Percentiles rank a stretch among this genome's conserved stretches.
Conservation (phyloP, 345 rosid species). For the Salix udensis region DNA sequence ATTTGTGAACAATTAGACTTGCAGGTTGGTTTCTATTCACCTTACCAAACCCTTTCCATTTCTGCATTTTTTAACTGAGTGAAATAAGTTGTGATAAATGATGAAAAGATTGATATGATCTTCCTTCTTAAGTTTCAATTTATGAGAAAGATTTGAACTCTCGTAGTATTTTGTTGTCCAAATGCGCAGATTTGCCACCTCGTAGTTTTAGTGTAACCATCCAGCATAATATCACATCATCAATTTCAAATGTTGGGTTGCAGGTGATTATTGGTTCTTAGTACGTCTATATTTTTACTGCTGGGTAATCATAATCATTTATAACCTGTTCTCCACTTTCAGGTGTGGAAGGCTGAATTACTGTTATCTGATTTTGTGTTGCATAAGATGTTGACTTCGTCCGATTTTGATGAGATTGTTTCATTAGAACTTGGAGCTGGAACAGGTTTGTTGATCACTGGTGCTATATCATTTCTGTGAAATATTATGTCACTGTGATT, state of each 20-base stretch:
- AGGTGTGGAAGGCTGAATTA: constrained; percentile 92
- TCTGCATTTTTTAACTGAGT: not conserved
- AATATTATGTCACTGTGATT: not conserved
- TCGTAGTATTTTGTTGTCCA: not conserved
- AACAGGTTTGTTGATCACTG: constrained; percentile 50
- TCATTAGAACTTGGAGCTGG: constrained; percentile 86
- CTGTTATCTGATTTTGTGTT: constrained; percentile 68
- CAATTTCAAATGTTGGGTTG: constrained; percentile 70
- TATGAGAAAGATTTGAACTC: not conserved
- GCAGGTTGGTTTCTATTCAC: no score
- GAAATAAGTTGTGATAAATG: not conserved
- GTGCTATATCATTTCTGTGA: not conserved
- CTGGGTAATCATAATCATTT: not conserved
- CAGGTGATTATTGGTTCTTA: constrained; percentile 45
- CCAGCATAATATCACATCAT: constrained; percentile 68
- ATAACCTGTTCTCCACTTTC: constrained; percentile 17
- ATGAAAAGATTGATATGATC: not conserved
- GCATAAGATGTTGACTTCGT: constrained; percentile 65
- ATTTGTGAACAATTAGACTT: no score
- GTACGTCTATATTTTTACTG: not conserved
- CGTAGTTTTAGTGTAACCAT: constrained; percentile 47
- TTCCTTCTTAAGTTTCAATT: not conserved
- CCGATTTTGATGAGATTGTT: constrained; percentile 47
- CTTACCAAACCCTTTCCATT: no score
- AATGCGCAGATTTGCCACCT: constrained; percentile 33